Conservation (phyloP, 345 rosid genomes). For the Gossypium mustelinum region DNA sequence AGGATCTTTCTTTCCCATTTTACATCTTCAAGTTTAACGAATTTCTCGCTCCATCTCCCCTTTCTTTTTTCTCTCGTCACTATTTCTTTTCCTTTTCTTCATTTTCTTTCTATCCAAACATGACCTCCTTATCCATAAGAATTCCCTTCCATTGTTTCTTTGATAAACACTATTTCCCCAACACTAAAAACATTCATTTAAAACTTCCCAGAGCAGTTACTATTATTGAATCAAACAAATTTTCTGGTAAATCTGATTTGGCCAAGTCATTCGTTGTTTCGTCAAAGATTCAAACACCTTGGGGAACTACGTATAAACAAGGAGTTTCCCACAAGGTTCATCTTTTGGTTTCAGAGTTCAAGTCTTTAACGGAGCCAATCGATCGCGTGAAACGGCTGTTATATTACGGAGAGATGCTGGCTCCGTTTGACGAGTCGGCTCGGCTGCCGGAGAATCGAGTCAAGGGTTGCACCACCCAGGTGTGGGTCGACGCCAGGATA, state of each 20-base stretch:
- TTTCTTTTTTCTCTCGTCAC: background rate
- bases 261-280: constrained; percentile 12
- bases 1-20: background rate
- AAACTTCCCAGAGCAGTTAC: background rate
- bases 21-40: background rate
- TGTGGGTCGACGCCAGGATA: constrained; percentile 61
- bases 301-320: constrained; percentile 1
- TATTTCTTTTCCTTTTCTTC: background rate
- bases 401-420: constrained; percentile 57
- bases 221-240: background rate
- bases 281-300: constrained; percentile 18
- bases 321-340: constrained; percentile 36
- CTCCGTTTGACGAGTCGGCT: constrained; percentile 60
- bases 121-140: constrained; percentile 25
- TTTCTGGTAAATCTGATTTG: constrained; percentile 1
- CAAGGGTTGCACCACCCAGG: constrained; percentile 80
- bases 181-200: background rate
- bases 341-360: constrained; percentile 52
- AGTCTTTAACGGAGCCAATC: constrained; percentile 57
- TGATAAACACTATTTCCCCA: background rate
- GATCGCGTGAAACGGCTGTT: constrained; percentile 79
- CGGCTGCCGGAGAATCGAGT: constrained; percentile 58
- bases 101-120: constrained; percentile 20
- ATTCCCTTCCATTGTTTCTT: background rate
- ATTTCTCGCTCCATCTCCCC: background rate